phyloP scores from a whole-genome alignment of 768 basidiomycete genomes.

The Suillus tomentosus region DNA sequence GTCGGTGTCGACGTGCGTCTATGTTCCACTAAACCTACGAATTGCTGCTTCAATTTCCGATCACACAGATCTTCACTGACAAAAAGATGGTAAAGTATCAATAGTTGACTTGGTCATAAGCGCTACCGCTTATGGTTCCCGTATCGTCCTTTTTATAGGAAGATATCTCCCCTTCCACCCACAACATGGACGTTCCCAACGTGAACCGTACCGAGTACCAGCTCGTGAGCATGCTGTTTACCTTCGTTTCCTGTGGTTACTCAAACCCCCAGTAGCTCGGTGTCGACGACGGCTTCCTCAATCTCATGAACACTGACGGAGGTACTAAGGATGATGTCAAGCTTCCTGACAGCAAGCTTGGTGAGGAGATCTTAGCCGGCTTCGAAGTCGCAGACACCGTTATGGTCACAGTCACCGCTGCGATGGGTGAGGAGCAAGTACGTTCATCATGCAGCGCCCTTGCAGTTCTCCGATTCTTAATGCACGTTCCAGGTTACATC shows the following conservation, averaged over 20 bases:
- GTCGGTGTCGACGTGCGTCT: constrained; percentile 90
- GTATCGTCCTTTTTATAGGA: constrained; percentile 50
- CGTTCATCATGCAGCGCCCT: constrained; percentile 21
- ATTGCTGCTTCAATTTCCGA: constrained; percentile 18
- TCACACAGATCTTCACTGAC: constrained; percentile 89
- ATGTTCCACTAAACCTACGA: constrained; percentile 5
- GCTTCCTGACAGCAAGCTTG: constrained; percentile 84
- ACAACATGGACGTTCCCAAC: constrained; percentile 99
- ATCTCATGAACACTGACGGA: constrained; percentile 87
- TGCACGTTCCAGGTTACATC: background rate
- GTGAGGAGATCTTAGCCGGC: constrained; percentile 60
- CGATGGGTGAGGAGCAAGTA: constrained; percentile 92
- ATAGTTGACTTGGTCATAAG: constrained; percentile 7
- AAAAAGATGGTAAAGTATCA: constrained; percentile 83
- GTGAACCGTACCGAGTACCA: constrained; percentile 88
- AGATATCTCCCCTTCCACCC: constrained; percentile 95
- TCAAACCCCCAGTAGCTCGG: constrained; percentile 54
- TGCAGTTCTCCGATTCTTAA: background rate
- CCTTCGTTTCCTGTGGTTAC: constrained; percentile 3
- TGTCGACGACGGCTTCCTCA: constrained; percentile 94
- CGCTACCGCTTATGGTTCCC: constrained; percentile 3
- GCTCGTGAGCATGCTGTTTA: constrained; percentile 55
- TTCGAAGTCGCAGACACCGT: constrained; percentile 91
- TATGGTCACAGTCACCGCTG: constrained; percentile 79
- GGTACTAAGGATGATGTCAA: constrained; percentile 90